phyloP scores from a whole-genome alignment of 139 green algal genomes.

The Yamagishiella unicocca region DNA sequence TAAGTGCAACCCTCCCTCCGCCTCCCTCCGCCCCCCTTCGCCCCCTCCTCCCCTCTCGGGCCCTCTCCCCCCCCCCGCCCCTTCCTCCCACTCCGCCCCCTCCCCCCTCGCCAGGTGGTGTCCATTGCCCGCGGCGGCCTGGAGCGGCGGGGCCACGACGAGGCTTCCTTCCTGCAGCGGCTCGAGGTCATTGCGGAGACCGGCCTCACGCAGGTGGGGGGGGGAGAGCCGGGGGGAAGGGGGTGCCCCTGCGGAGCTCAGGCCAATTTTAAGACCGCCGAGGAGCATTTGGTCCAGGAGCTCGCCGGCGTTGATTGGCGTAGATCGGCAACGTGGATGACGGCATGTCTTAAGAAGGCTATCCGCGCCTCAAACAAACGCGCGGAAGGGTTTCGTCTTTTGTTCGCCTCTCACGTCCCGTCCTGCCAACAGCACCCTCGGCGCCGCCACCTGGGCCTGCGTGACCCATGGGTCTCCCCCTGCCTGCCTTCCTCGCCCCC shows the following conservation, averaged over 20 bases:
- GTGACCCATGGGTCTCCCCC: neutral
- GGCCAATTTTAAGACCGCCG: too few species aligned
- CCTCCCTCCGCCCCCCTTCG: neutral
- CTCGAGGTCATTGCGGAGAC: constrained; percentile 82
- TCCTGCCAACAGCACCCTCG: neutral
- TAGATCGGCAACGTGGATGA: too few species aligned
- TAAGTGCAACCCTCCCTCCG: too few species aligned
- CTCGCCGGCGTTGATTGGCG: too few species aligned
- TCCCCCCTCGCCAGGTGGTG: constrained; percentile 64
- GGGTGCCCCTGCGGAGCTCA: too few species aligned
- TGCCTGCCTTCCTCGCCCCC: neutral
- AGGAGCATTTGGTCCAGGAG: too few species aligned
- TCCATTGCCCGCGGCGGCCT: constrained; percentile 86
- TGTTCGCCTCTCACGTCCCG: too few species aligned
- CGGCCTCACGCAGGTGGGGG: constrained; percentile 65
- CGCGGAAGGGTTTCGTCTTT: too few species aligned
- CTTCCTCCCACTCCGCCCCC: too few species aligned
- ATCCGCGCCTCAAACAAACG: too few species aligned
- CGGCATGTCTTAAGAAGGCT: too few species aligned
- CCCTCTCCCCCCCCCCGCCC: neutral
- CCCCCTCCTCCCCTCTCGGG: neutral
- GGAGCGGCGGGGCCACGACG: constrained; percentile 82
- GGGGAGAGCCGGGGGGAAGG: neutral
- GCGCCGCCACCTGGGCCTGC: neutral
- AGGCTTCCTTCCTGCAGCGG: constrained; percentile 85